phyloP scores from a whole-genome alignment of 208 protist genomes.

The Crithidia mellificae region DNA sequence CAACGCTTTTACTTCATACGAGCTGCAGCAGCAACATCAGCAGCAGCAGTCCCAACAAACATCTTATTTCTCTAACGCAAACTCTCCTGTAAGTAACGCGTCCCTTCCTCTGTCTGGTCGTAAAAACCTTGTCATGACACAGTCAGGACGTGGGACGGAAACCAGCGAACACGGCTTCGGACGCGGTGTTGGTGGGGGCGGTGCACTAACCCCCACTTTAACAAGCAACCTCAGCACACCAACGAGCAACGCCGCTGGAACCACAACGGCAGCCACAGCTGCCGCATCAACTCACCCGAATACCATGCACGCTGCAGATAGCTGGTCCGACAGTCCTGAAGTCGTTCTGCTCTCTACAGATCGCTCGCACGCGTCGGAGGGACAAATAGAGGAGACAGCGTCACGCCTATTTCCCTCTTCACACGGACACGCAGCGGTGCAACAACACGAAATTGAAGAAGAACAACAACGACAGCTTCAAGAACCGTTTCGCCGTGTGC shows the following conservation, averaged over 20 bases:
- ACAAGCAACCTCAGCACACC: slow-evolving; percentile 19
- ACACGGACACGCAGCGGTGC: too few species aligned
- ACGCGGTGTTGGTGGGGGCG: not conserved
- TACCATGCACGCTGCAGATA: not conserved
- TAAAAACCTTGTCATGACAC: not conserved
- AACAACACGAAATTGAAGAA: too few species aligned
- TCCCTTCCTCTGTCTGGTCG: not conserved
- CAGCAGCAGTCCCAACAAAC: too few species aligned
- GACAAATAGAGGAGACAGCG: too few species aligned
- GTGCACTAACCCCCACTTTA: slow-evolving; percentile 4
- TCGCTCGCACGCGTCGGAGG: not conserved
- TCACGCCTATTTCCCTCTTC: too few species aligned
- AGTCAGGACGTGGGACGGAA: not conserved
- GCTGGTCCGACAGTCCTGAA: not conserved
- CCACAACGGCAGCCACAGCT: too few species aligned
- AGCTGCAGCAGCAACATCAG: not conserved
- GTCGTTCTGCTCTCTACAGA: not conserved
- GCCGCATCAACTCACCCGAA: not conserved
- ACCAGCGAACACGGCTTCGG: not conserved
- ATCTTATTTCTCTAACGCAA: not conserved
- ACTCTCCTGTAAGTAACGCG: not conserved
- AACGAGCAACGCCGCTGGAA: not conserved
- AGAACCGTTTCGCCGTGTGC: slow-evolving; percentile 13
- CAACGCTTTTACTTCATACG: not conserved
- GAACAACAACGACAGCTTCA: too few species aligned